These are phyloP conservation scores for Nicotiana paniculata DNA, from an alignment of 257 asterid species.

Conservation along the genomic window DNA sequence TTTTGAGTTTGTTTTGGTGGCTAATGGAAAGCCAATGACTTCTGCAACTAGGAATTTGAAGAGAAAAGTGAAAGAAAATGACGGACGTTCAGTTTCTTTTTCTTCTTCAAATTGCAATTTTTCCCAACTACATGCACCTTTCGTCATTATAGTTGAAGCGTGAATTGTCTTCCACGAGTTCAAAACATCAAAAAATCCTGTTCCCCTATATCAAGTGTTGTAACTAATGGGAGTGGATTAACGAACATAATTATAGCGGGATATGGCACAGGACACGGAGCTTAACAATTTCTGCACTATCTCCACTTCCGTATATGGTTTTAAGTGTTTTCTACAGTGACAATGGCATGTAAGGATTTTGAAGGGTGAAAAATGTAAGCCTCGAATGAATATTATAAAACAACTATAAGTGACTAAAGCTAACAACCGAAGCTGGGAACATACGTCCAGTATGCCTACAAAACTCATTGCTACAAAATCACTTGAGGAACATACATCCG, in stretches of 20 bases:
- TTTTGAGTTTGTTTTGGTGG: neutral
- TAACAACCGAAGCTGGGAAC: slow-evolving; percentile 22
- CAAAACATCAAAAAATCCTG: too few relatives aligned
- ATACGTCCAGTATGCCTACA: slow-evolving; percentile 29
- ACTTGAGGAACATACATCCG: slow-evolving; percentile 32
- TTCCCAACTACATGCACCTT: too few relatives aligned
- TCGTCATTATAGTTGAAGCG: too few relatives aligned
- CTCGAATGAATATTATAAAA: slow-evolving; percentile 23
- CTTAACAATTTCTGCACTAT: neutral
- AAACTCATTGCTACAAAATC: slow-evolving; percentile 41
- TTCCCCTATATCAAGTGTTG: too few relatives aligned
- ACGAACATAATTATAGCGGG: too few relatives aligned
- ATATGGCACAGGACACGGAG: neutral
- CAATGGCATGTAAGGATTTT: slow-evolving; percentile 27
- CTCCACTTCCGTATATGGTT: neutral
- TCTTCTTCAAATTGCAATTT: too few relatives aligned
- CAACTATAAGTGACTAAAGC: slow-evolving; percentile 23
- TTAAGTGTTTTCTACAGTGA: slow-evolving; percentile 16
- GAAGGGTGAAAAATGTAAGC: slow-evolving; percentile 11
- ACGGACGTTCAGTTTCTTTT: neutral
- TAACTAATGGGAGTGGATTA: too few relatives aligned
- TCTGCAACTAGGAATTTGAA: neutral
- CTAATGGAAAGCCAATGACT: neutral
- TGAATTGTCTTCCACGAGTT: too few relatives aligned
- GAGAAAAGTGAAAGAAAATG: neutral